Evolutionary conservation across 768 basidiomycete species (phyloP).

Genomic region (Glaciozyma martinii): DNA sequence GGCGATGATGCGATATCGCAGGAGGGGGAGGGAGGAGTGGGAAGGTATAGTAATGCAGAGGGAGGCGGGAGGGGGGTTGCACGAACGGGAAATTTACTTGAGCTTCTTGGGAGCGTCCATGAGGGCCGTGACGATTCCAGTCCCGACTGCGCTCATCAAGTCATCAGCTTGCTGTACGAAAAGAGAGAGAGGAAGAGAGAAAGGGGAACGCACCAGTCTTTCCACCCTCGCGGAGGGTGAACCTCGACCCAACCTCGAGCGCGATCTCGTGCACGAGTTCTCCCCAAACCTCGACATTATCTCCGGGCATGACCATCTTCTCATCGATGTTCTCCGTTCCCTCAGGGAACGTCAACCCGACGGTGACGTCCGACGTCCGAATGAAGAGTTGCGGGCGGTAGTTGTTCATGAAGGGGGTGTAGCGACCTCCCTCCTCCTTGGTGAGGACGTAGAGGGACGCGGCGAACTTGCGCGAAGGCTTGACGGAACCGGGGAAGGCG

Average conservation of each 20-base stretch:
- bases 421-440: constrained; percentile 63
- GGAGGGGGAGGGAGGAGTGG: not conserved
- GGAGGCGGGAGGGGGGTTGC: not conserved
- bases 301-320: constrained; percentile 83
- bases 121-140: constrained; percentile 60
- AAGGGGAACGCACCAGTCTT: constrained; percentile 62
- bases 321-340: constrained; percentile 56
- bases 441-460: constrained; percentile 85
- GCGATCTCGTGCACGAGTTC: constrained; percentile 54
- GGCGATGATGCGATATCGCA: too few relatives aligned
- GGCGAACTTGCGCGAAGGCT: constrained; percentile 86
- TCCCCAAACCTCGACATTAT: constrained; percentile 89
- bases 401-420: constrained; percentile 70
- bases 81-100: not conserved
- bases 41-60: not conserved
- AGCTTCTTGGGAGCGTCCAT: not conserved
- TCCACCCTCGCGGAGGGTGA: constrained; percentile 50
- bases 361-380: constrained; percentile 89
- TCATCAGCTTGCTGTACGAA: not conserved
- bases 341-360: constrained; percentile 71
- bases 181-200: not conserved
- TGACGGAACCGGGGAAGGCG: constrained; percentile 78
- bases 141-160: constrained; percentile 56
- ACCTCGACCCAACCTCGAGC: constrained; percentile 17
- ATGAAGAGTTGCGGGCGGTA: constrained; percentile 89